phyloP scores from a whole-genome alignment of 139 green algal genomes.

The Chlamydomonas applanata region DNA sequence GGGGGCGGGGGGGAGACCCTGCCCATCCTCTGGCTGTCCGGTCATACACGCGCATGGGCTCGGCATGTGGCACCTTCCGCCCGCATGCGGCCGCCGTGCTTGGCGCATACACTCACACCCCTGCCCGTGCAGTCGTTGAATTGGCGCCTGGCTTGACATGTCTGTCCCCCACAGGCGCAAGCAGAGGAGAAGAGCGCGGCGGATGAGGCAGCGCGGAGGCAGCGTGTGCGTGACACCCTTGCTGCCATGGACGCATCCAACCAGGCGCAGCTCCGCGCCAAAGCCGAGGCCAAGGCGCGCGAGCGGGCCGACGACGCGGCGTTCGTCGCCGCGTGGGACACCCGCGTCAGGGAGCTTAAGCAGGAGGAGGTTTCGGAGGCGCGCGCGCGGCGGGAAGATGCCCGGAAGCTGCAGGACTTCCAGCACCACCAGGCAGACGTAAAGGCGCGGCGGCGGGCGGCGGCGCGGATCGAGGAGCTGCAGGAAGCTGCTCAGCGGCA shows the following conservation, averaged over 20 bases:
- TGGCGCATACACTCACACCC: no score
- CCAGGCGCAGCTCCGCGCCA: not conserved
- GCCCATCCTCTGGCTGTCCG: not conserved
- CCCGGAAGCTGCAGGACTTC: conserved; percentile 32
- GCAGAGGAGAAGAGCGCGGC: conserved; percentile 20
- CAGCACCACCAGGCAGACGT: conserved; percentile 51
- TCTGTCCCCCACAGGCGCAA: conserved; percentile 13
- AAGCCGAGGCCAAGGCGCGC: not conserved
- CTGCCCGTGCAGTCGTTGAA: no score
- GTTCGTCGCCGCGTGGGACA: conserved; percentile 45
- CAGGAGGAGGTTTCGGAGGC: conserved; percentile 48
- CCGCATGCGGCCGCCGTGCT: no score
- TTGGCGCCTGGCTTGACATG: conserved; percentile 2
- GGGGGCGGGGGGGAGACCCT: conserved; percentile 14
- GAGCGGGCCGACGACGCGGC: conserved; percentile 30
- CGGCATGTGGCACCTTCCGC: no score
- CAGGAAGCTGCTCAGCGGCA: conserved; percentile 45
- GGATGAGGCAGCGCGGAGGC: conserved; percentile 28
- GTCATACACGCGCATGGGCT: no score
- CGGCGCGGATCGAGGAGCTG: conserved; percentile 54
- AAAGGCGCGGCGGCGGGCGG: conserved; percentile 39
- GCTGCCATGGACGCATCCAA: not conserved
- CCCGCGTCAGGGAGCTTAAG: conserved; percentile 48
- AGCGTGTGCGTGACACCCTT: conserved; percentile 10
- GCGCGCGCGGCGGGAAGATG: conserved; percentile 11